These are phyloP conservation scores for Rutstroemia sp. DNA, from an alignment of 2,329 filamentous ascomycete species.

Conservation along the genomic window DNA sequence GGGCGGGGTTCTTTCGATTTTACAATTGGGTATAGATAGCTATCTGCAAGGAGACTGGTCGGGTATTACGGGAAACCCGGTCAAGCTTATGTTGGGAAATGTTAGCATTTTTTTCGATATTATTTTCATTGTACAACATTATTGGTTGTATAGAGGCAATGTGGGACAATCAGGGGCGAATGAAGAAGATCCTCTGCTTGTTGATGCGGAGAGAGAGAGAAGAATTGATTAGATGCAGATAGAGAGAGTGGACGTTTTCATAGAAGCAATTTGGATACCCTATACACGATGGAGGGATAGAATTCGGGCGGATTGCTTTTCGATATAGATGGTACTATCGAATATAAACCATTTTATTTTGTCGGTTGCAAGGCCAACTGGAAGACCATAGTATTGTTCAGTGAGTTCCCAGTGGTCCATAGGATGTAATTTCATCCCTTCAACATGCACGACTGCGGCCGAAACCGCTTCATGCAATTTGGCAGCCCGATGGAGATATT, in stretches of 20 bases:
- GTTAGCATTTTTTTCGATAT: conserved; percentile 80
- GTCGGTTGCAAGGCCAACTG: not conserved
- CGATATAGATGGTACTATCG: not conserved
- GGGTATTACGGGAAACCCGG: conserved; percentile 82
- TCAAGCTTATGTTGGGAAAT: conserved; percentile 82
- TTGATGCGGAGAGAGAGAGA: conserved; percentile 7
- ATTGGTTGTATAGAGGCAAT: conserved; percentile 58
- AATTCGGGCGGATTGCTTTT: not conserved
- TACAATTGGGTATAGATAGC: conserved; percentile 79
- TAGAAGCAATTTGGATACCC: not conserved
- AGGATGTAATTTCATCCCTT: too few relatives aligned
- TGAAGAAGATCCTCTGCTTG: conserved; percentile 16
- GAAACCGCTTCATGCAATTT: too few relatives aligned
- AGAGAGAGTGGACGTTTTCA: not conserved
- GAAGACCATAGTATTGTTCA: not conserved
- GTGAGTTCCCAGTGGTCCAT: too few relatives aligned
- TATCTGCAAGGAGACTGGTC: conserved; percentile 81
- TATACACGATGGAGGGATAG: not conserved
- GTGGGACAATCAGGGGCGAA: conserved; percentile 11
- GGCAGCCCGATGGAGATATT: too few relatives aligned
- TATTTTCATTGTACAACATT: conserved; percentile 85
- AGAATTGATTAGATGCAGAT: conserved; percentile 9
- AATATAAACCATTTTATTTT: not conserved
- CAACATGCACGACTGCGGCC: too few relatives aligned
- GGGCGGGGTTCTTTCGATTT: conserved; percentile 74